These are phyloP conservation scores for Cocos nucifera DNA, from an alignment of 176 grass and related monocot species.

Conservation along the genomic window DNA sequence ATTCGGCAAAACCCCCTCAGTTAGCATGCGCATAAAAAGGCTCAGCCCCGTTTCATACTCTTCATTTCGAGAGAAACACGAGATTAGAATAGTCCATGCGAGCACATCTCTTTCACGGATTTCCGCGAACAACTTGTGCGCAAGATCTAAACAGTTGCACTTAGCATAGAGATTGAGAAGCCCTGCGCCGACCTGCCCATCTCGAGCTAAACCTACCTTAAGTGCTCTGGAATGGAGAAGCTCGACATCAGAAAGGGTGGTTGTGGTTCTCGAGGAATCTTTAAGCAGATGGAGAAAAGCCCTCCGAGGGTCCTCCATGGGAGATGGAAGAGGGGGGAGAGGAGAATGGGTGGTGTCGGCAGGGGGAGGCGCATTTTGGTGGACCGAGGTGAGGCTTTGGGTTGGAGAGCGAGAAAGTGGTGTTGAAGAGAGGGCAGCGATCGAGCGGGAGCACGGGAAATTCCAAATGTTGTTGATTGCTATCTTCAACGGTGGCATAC, in stretches of 20 bases:
- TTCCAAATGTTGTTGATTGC: no score
- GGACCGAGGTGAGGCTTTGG: background rate
- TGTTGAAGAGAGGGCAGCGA: no score
- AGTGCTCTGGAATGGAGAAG: slow-evolving; percentile 11
- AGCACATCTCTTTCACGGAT: slow-evolving; percentile 9
- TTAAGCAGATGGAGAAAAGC: slow-evolving; percentile 10
- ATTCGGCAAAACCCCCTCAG: slow-evolving; percentile 14
- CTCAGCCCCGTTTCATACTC: slow-evolving; percentile 21
- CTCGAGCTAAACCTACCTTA: slow-evolving; percentile 7
- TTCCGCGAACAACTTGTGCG: slow-evolving; percentile 19
- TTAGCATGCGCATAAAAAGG: slow-evolving; percentile 30
- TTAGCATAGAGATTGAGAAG: slow-evolving; percentile 7
- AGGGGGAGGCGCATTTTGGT: no score
- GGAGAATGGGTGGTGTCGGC: background rate
- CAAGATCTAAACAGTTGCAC: background rate
- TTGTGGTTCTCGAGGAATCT: background rate
- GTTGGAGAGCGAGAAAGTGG: no score
- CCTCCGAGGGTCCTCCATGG: background rate
- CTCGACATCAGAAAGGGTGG: slow-evolving; percentile 1
- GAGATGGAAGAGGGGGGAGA: background rate
- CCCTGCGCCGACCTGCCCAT: background rate
- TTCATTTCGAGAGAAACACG: slow-evolving; percentile 20
- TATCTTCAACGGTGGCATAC: no score
- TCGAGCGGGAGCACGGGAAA: no score
- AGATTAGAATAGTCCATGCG: slow-evolving; percentile 38